Base-by-base conservation (phyloP, 306 rosid species). In the Gillenia trifoliata region DNA sequence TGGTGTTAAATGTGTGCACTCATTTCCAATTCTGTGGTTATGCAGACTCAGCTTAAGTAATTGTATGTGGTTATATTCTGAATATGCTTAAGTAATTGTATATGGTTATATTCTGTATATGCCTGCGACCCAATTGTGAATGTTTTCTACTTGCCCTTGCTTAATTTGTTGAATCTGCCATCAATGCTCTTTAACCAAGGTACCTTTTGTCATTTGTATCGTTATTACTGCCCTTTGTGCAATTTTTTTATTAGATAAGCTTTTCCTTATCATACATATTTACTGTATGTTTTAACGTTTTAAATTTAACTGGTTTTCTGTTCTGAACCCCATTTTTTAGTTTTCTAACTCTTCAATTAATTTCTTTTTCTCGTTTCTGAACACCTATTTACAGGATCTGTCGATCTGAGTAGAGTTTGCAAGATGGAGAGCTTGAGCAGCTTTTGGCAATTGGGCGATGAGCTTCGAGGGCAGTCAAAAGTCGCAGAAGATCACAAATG, bases 371-470 rank as follows among this genome's bases (percentile, higher is more conserved):
- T 19, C n/a, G n/a, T 43, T 50, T 57, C 20, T 45, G 60, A 60
- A 70, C 49, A 41, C 56, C 55, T 6, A 62, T 64, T 57, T 67
- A 71, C 47, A 56, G 73, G 72, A 54, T 20, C 75, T 71, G 65
- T 77, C 28, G 11, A 61, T 70, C 72, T 19, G 76, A 40, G 70
- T 70, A 62, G 89, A 83, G 65, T 84, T 85, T 85, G 81, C 81
- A 72, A 83, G 79, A 90, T 90, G 93, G 99, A 89, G 73, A 89
- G 64, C 86, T 78, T 90, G 83, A 76, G 81, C 67, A 92, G 97
- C 91, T 95, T 89, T 79, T 95, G 98, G 98, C 99, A 95, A 71
- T 79, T 95, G 82, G 98, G 98, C 7, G 98, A 92, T 38, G 97
- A 95, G 81, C 99, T 95, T 66, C 98, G 99, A 6, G 99, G 98